Evolutionary conservation across 2,329 filamentous ascomycete genomes (phyloP).

Genomic region (Pestalotiopsis sp.): DNA sequence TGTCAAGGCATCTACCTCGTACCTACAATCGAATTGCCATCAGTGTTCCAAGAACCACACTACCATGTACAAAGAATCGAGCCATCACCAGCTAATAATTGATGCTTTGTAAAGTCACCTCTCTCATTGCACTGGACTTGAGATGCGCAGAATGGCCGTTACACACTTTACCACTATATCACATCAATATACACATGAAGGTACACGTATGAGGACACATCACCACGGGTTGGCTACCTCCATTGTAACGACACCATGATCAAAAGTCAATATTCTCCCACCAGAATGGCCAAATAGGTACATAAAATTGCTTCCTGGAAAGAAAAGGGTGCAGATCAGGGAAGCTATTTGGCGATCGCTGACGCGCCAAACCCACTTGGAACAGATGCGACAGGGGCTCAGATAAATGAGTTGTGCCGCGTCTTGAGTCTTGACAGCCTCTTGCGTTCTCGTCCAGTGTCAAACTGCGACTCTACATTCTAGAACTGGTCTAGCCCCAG

Average conservation of each 20-base stretch:
- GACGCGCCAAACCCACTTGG: neutral
- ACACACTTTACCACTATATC: too few relatives aligned
- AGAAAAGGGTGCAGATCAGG: neutral
- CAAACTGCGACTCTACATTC: neutral
- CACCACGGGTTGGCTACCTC: neutral
- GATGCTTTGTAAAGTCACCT: too few relatives aligned
- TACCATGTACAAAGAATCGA: too few relatives aligned
- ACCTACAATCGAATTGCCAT: too few relatives aligned
- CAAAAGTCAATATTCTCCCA: neutral
- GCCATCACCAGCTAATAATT: too few relatives aligned
- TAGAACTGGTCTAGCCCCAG: neutral
- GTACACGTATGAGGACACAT: neutral
- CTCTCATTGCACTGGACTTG: too few relatives aligned
- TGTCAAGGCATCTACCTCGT: too few relatives aligned
- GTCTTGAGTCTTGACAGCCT: slow-evolving; percentile 2
- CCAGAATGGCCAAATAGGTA: neutral
- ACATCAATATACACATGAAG: too few relatives aligned
- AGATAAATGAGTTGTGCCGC: slow-evolving; percentile 1
- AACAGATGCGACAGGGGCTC: slow-evolving; percentile 1
- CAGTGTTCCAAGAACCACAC: too few relatives aligned
- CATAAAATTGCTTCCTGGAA: neutral
- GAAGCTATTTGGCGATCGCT: neutral
- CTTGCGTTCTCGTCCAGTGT: neutral
- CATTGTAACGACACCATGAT: neutral
- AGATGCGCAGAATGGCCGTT: too few relatives aligned